phyloP scores from a whole-genome alignment of 225 moss, liverwort and hornwort species.

The Thuidium tamariscinum region DNA sequence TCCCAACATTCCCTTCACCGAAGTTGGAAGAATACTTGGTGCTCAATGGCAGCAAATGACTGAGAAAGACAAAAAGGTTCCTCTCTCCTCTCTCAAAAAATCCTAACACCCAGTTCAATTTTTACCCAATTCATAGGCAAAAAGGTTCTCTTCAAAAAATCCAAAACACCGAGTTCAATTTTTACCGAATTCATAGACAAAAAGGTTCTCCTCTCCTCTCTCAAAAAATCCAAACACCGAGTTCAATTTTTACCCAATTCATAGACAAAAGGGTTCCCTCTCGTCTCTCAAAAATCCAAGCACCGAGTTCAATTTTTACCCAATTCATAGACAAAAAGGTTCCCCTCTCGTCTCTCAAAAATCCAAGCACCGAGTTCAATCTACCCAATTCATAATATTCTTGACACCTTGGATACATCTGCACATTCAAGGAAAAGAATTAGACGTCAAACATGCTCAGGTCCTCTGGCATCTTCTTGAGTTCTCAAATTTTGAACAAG shows the following conservation, averaged over 20 bases:
- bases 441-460: not conserved
- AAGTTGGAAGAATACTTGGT: slow-evolving; percentile 69
- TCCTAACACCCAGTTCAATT: not conserved
- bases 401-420: not conserved
- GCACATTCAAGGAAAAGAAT: not conserved
- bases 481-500: not conserved
- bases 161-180: not conserved
- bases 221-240: no score
- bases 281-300: no score
- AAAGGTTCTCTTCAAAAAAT: no score
- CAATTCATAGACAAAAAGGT: slow-evolving; percentile 88
- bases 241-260: no score
- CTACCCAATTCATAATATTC: not conserved
- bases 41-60: slow-evolving; percentile 64
- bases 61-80: slow-evolving; percentile 71
- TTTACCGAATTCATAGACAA: not conserved
- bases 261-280: no score
- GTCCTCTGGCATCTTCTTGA: not conserved
- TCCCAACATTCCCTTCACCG: slow-evolving; percentile 54
- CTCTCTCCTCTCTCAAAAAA: not conserved
- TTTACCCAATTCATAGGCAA: not conserved
- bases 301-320: no score
- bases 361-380: not conserved
- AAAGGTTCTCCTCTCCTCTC: no score
- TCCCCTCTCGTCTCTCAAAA: not conserved